A percentile compares a stretch with the other conserved stretches of the same genome.
phyloP scores from a whole-genome alignment of 2,329 filamentous ascomycete genomes.

The Westerdykella aurantiaca region DNA sequence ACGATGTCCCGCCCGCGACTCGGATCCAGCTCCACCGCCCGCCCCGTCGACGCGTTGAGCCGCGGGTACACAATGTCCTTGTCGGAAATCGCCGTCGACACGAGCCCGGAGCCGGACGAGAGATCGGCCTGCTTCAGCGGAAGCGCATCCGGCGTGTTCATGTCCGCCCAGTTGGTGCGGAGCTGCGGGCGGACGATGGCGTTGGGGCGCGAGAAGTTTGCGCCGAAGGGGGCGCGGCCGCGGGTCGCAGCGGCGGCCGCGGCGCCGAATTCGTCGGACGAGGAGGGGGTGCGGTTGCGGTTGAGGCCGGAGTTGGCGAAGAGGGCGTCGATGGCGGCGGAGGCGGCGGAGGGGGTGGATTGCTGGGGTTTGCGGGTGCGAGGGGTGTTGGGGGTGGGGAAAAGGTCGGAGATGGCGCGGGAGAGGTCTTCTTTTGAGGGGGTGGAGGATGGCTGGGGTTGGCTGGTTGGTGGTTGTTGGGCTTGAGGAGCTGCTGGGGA shows the following conservation, averaged over 20 bases:
- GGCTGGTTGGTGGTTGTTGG: background rate
- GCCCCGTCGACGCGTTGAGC: constrained; percentile 38
- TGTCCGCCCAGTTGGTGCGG: constrained; percentile 14
- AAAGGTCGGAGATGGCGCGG: background rate
- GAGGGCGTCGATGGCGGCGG: constrained; percentile 21
- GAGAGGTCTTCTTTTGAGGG: constrained; percentile 1
- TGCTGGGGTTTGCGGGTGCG: background rate
- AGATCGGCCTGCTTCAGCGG: constrained; percentile 1
- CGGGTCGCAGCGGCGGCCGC: background rate
- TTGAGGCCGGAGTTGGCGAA: constrained; percentile 13
- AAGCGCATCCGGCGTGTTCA: constrained; percentile 15
- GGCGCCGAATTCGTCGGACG: constrained; percentile 7
- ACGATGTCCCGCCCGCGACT: constrained; percentile 42
- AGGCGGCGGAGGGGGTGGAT: constrained; percentile 7
- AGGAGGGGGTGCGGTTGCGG: background rate
- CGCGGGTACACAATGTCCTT: constrained; percentile 21
- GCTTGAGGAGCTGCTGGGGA: background rate
- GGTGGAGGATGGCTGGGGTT: background rate
- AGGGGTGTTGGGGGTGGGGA: constrained; percentile 1
- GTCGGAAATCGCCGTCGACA: constrained; percentile 1
- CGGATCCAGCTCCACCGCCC: constrained; percentile 35
- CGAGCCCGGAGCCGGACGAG: constrained; percentile 14
- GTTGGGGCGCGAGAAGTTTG: constrained; percentile 3
- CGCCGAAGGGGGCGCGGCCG: constrained; percentile 7
- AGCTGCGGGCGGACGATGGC: background rate